Conservation (phyloP, 2,329 filamentous ascomycete genomes). For the Cladosporium sphaerospermum region DNA sequence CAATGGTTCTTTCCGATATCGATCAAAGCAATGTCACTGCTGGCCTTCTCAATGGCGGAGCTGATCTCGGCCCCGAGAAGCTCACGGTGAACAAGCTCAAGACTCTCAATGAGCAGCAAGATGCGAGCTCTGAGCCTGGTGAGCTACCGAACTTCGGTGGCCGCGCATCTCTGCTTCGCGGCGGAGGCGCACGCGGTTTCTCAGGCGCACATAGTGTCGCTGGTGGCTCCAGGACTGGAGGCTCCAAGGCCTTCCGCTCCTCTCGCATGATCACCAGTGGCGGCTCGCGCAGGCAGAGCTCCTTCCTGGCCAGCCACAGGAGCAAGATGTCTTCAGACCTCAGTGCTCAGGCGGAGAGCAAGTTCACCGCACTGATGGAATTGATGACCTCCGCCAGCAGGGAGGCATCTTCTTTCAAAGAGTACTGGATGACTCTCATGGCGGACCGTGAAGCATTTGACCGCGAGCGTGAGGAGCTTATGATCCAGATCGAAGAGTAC, state of each 20-base stretch:
- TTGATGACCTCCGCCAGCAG: constrained; percentile 26
- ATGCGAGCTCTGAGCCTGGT: constrained; percentile 20
- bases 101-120: constrained; percentile 11
- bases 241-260: constrained; percentile 10
- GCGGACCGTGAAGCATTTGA: constrained; percentile 26
- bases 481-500: constrained; percentile 26
- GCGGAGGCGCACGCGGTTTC: neutral
- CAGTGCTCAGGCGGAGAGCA: constrained; percentile 26
- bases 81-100: constrained; percentile 19
- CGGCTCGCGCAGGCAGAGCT: constrained; percentile 18
- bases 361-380: constrained; percentile 29
- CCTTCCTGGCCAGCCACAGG: constrained; percentile 22
- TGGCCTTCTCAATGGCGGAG: constrained; percentile 1
- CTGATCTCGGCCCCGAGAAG: constrained; percentile 19
- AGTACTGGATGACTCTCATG: constrained; percentile 26
- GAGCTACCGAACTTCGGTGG: constrained; percentile 12
- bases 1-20: constrained; percentile 7
- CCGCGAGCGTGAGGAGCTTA: constrained; percentile 25
- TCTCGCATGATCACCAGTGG: constrained; percentile 17
- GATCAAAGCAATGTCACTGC: constrained; percentile 5
- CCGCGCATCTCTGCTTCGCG: constrained; percentile 8
- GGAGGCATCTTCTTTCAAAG: constrained; percentile 26
- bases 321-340: constrained; percentile 26
- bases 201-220: constrained; percentile 7
- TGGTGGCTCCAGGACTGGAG: neutral